A percentile compares a stretch with the other conserved stretches of the same genome.
phyloP scores from a whole-genome alignment of 306 rosid genomes.

The Rosa lucieae region DNA sequence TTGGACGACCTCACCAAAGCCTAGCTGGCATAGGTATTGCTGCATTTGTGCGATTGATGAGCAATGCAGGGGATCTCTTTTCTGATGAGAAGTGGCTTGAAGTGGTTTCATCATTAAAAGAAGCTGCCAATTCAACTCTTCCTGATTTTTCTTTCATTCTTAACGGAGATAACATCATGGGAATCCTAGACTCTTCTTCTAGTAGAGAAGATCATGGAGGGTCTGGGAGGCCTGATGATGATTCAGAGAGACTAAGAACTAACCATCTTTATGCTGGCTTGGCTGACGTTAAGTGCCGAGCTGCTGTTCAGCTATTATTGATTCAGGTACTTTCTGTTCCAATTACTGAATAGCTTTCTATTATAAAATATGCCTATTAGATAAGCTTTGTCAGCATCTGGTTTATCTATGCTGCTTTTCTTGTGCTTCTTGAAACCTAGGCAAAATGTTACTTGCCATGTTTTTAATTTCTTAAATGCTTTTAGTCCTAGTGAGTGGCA shows the following conservation, averaged over 20 bases:
- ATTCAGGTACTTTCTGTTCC: slow-evolving; percentile 71
- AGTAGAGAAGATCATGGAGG: slow-evolving; percentile 51
- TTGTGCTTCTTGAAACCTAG: background rate
- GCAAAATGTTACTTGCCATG: background rate
- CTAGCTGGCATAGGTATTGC: slow-evolving; percentile 98
- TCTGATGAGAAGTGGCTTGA: slow-evolving; percentile 97
- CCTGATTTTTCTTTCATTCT: slow-evolving; percentile 77
- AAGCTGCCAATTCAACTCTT: slow-evolving; percentile 82
- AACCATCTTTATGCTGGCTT: slow-evolving; percentile 56
- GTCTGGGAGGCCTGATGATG: slow-evolving; percentile 48
- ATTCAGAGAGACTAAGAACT: slow-evolving; percentile 42
- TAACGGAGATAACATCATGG: slow-evolving; percentile 35
- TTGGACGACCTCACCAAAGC: slow-evolving; percentile 96
- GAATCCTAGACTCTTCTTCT: slow-evolving; percentile 42
- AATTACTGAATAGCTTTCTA: slow-evolving; percentile 4
- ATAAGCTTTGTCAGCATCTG: background rate
- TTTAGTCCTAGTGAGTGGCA: background rate
- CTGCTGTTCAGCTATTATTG: slow-evolving; percentile 92
- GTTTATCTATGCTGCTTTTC: background rate
- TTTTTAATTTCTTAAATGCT: background rate
- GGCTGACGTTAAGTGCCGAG: slow-evolving; percentile 82
- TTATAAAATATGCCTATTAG: background rate
- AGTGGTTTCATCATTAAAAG: slow-evolving; percentile 82
- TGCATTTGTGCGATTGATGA: slow-evolving; percentile 96
- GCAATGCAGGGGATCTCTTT: slow-evolving; percentile 88